Base-by-base conservation (phyloP, 371 early-diverging fungal species). In the Lichtheimia ornata region DNA sequence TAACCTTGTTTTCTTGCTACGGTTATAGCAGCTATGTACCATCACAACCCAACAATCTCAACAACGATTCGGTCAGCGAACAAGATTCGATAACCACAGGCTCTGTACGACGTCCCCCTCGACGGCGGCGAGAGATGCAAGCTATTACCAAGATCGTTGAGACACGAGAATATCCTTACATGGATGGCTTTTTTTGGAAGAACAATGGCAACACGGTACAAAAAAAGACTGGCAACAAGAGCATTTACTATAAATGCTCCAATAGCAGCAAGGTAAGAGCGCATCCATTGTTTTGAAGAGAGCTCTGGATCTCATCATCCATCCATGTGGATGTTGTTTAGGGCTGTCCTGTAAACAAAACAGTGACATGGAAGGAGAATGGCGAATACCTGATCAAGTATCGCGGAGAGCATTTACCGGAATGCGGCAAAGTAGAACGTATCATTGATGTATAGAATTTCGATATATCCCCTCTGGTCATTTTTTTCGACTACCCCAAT, bases 91-190 rank as follows among this genome's bases (percentile, higher is more conserved):
- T 9, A 2, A 35, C 35, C 9, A 6, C 35, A 35, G 11, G 35
- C 11, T 35, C 35, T 35, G 35, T 11, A 35, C 35, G 35, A 35
- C 42, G 47, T 58, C 67, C 40, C 64, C 28, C 28, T 18, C 75
- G 82, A 5, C 76, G 78, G 52, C 72, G 84, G 55, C 73, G 84
- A 35, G 84, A 83, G 61, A 86, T 86, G 84, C 84, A 84, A 50
- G 83, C 86, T 7, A 83, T 86, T 18, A 84, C 81, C 28, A 82
- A 82, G 62, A 79, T 84, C 44, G 82, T 86, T 9, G 86, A 86
- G 53, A 84, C 86, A 6, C 75, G 72, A 28, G 86, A 86, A 47
- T 69, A 61, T 47, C 83, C 80, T 4, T 79, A 80, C 53, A 27
- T 66, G n/a, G 86, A 86, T 53, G 68, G 72, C 18, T 84, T 76